A percentile compares a stretch with the other conserved stretches of the same genome.
Evolutionary conservation across 768 basidiomycete genomes (phyloP).

Genomic region (Tylopilus cervinicoccineus): DNA sequence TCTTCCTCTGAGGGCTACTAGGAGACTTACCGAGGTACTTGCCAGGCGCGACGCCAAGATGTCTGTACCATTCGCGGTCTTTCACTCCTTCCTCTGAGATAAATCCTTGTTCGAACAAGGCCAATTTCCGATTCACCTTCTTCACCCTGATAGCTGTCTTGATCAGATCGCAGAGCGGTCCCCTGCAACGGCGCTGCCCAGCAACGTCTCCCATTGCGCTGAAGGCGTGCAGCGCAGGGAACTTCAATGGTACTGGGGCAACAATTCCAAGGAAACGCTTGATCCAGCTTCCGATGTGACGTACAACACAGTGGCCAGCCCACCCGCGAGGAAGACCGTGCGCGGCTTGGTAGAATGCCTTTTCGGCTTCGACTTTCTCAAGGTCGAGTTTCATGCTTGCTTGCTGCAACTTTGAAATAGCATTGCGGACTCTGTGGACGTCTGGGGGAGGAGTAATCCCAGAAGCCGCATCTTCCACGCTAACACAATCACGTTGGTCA

Average conservation of each 20-base stretch:
- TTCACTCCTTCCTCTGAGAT: conserved; percentile 74
- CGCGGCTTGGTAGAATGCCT: conserved; percentile 45
- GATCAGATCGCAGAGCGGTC: conserved; percentile 43
- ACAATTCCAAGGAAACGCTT: conserved; percentile 17
- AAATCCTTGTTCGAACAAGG: conserved; percentile 74
- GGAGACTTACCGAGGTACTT: conserved; percentile 65
- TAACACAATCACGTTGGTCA: conserved; percentile 23
- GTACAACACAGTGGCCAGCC: neutral
- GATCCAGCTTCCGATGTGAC: conserved; percentile 24
- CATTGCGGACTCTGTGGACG: conserved; percentile 42
- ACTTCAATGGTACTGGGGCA: neutral
- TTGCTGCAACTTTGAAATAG: conserved; percentile 44
- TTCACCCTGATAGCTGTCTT: conserved; percentile 57
- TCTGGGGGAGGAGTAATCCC: conserved; percentile 18
- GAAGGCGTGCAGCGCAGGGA: conserved; percentile 3
- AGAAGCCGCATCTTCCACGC: conserved; percentile 48
- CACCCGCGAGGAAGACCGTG: conserved; percentile 19
- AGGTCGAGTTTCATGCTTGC: conserved; percentile 54
- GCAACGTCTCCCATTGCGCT: neutral
- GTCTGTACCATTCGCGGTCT: conserved; percentile 81
- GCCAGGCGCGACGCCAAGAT: conserved; percentile 84
- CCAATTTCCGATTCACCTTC: conserved; percentile 61
- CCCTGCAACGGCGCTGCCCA: conserved; percentile 11
- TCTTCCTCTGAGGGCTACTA: neutral
- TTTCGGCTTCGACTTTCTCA: conserved; percentile 55